Base-by-base conservation (phyloP, 75 land plant genomes). In the Cunninghamia lanceolata region DNA sequence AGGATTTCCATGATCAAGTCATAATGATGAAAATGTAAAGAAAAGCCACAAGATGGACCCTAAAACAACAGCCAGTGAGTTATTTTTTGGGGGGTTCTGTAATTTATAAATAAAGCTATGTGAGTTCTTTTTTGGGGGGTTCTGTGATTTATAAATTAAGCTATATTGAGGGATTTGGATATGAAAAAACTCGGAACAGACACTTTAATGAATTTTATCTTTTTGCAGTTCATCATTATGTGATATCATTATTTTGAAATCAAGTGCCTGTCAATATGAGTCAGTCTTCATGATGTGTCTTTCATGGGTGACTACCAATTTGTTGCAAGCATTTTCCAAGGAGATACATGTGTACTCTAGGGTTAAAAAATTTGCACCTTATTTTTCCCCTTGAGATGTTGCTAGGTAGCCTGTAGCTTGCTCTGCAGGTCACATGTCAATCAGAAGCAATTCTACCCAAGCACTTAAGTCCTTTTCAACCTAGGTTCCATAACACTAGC, bases 121-220 rank as follows among this genome's bases (percentile, higher is more conserved):
- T 94, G 86, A 28, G 56, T 43, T 75, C 50, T 66, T 4, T 38
- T 80, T 80, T 28, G 25, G 45, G n/a, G n/a, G n/a, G n/a, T n/a
- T 43, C 14, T 28, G 40, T 40, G 9, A n/a, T 80, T 42, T 6
- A 10, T 45, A 28, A 0, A 8, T 45, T 80, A 45, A 43, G 82
- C 32, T 80, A 10, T 14, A 80, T 39, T 79, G 46, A 42, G 47
- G 81, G 42, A 21, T 42, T 78, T 19, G 73, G 73, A 30, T 30
- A 70, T 70, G 74, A 9, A 70, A 30, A 30, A 70, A 30, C 30
- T 70, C n/a, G 74, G 74, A 70, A 70, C 25, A 4, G 25, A 56
- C 0, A 30, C n/a, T n/a, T 70, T n/a, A 8, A 6, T 30, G 2
- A 34, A 70, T 30, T 70, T 17, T 19, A 2, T 17, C 25, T 56